A percentile compares a stretch with the other conserved stretches of the same genome.
Evolutionary conservation across 1,284 basidiomycete genomes (phyloP).

Genomic region (Irpex sp.): DNA sequence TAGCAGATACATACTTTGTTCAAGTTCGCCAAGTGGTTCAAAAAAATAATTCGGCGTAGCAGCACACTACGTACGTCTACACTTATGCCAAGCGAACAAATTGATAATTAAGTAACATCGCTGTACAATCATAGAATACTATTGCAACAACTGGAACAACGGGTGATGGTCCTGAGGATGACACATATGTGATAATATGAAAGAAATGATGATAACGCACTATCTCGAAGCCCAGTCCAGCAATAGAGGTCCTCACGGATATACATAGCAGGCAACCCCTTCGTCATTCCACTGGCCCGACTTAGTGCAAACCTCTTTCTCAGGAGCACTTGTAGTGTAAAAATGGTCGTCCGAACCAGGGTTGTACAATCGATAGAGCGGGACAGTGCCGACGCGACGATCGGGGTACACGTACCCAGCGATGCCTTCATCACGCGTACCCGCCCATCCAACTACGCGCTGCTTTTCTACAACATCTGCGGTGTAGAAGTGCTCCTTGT

Average conservation of each 20-base stretch:
- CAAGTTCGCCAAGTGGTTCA: too few species aligned
- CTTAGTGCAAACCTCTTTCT: constrained; percentile 3
- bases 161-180: too few species aligned
- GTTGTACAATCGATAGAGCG: constrained; percentile 11
- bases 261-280: neutral
- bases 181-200: too few species aligned
- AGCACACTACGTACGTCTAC: too few species aligned
- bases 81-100: too few species aligned
- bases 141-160: too few species aligned
- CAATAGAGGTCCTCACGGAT: neutral
- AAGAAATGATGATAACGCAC: too few species aligned
- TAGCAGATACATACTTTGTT: too few species aligned
- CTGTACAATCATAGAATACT: too few species aligned
- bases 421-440: neutral
- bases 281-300: constrained; percentile 4
- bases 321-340: constrained; percentile 9
- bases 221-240: too few species aligned
- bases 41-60: too few species aligned
- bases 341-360: constrained; percentile 7
- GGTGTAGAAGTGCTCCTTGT: constrained; percentile 1
- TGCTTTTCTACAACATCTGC: neutral
- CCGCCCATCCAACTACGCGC: neutral
- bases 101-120: too few species aligned
- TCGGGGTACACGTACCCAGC: neutral
- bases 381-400: constrained; percentile 1